Conservation (phyloP, 257 asterid species). For the Solanum etuberosum region DNA sequence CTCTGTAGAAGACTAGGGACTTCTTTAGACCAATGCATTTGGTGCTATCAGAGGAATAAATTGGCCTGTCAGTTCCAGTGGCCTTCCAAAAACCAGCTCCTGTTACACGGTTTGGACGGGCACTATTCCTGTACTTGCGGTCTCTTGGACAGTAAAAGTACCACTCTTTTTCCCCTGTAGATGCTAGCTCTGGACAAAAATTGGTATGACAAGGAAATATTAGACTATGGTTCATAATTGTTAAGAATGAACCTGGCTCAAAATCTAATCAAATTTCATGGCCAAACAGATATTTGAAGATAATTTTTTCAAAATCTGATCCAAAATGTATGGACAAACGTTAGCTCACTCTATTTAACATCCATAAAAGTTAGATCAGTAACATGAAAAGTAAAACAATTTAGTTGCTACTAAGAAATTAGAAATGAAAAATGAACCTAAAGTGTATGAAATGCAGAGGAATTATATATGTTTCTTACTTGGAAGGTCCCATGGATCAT, state of each 20-base stretch:
- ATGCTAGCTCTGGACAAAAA: slow-evolving; percentile 42
- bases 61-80: slow-evolving; percentile 85
- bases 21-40: slow-evolving; percentile 85
- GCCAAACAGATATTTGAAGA: neutral
- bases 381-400: neutral
- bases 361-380: neutral
- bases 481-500: slow-evolving; percentile 93
- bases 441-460: neutral
- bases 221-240: neutral
- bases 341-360: neutral
- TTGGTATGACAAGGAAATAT: neutral
- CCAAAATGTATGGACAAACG: neutral
- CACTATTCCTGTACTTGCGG: slow-evolving; percentile 73
- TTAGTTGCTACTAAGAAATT: neutral
- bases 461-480: slow-evolving; percentile 26
- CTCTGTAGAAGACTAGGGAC: slow-evolving; percentile 80
- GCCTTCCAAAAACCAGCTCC: slow-evolving; percentile 98
- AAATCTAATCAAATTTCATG: neutral
- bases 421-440: neutral
- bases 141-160: slow-evolving; percentile 87
- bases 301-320: neutral
- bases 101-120: slow-evolving; percentile 80
- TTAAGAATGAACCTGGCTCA: neutral
- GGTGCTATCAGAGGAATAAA: slow-evolving; percentile 56
- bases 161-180: slow-evolving; percentile 85